These are phyloP conservation scores for Suillus americanus DNA, from an alignment of 768 basidiomycete genomes.

Conservation along the genomic window DNA sequence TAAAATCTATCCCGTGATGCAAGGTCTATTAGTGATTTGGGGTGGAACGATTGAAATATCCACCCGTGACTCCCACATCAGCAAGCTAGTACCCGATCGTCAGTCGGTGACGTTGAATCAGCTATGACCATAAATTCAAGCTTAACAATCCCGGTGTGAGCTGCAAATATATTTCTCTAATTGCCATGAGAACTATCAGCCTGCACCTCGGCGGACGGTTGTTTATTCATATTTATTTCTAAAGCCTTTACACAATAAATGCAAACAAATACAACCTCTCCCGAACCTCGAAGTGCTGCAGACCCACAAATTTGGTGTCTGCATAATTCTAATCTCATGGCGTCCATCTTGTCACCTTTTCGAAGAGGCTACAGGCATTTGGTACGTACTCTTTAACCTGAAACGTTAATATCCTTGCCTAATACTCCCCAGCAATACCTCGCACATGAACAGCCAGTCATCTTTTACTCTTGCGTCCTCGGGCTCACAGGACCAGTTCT, in stretches of 20 bases:
- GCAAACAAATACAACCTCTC: not conserved
- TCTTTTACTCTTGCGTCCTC: slow-evolving; percentile 83
- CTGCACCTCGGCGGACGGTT: not conserved
- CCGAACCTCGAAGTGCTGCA: slow-evolving; percentile 1
- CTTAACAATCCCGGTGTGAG: not conserved
- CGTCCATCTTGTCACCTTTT: slow-evolving; percentile 29
- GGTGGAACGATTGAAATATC: not conserved
- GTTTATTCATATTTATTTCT: not conserved
- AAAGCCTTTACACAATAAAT: slow-evolving; percentile 2
- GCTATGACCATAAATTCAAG: not conserved
- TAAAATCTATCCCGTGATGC: not conserved
- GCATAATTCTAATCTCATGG: slow-evolving; percentile 19
- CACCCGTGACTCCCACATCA: not conserved
- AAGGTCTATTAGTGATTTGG: not conserved
- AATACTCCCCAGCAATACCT: slow-evolving; percentile 66
- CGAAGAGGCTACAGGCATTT: slow-evolving; percentile 30
- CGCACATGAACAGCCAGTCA: slow-evolving; percentile 87
- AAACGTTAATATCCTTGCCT: not conserved
- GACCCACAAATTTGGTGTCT: not conserved
- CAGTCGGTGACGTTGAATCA: not conserved
- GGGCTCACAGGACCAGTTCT: slow-evolving; percentile 76
- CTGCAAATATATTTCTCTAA: not conserved
- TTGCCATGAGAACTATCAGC: not conserved
- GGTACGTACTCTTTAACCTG: slow-evolving; percentile 13
- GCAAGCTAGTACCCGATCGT: not conserved